Evolutionary conservation across 202 grass and related monocot species (phyloP), one percentile per base, ranked within the genome.

Genomic region (Eragrostis tef): DNA sequence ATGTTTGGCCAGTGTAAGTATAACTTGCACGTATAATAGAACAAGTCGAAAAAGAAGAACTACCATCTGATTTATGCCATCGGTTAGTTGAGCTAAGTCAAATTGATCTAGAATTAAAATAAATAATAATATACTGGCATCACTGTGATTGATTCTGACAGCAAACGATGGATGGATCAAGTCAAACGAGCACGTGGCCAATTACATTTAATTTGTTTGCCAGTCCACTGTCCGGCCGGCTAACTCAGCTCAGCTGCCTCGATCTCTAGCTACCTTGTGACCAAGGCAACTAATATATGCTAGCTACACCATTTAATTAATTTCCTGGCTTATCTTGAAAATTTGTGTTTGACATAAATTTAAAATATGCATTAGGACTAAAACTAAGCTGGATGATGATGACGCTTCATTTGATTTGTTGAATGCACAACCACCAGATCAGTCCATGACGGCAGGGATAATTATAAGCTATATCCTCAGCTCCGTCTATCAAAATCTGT

Each of bases 121-220:
- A 64, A 13, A 72, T n/a, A 78, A 50, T n/a, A 17, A 49, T 61
- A 16, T 26, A 25, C 24, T 29, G 3, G 25, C 22, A 26, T 9
- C 5, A 70, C 46, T 27, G 42, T 27, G 42, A 50, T 63, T 42
- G 63, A 70, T 78, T 49, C 45, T 52, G 83, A 71, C 54, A 77
- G 29, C n/a, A 84, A 78, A 73, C 9, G 19, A 52, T 51, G 1
- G 52, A 26, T 43, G 9, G 11, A 79, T 13, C 36, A 79, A 73
- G 48, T 80, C 42, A 74, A 80, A 36, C 19, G 48, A 34, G 68
- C 84, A 86, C 76, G 67, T 86, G 77, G 48, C 9, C 10, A 17
- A 57, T 54, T 80, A 45, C 14, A 15, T 63, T 51, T 61, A 61
- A 61, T 61, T 78, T 26, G 9, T 57, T 56, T 68, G 69, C 51